phyloP scores from a whole-genome alignment of 148 eudicot genomes.

The Limonium bicolor region DNA sequence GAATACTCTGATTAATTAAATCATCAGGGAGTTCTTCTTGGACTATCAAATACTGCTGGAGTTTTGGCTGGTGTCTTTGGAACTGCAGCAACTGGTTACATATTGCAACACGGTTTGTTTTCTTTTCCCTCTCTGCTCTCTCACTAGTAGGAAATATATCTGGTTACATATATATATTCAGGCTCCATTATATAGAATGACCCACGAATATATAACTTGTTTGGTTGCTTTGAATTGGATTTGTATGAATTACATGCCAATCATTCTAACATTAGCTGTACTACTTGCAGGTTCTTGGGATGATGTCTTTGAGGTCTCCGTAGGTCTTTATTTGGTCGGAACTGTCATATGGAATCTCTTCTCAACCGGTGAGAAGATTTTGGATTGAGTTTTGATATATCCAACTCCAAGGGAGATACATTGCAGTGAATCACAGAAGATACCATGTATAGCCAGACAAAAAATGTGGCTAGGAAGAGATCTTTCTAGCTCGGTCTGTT shows the following conservation, averaged over 20 bases:
- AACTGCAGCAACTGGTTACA: conserved; percentile 92
- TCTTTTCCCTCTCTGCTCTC: neutral
- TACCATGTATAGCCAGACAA: no score
- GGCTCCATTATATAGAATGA: no score
- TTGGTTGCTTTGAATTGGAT: no score
- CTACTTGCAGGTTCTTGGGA: conserved; percentile 81
- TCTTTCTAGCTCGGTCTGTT: no score
- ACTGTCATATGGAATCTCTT: conserved; percentile 86
- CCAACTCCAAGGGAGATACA: no score
- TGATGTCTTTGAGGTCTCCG: conserved; percentile 77
- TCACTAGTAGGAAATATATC: neutral
- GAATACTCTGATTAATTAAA: no score
- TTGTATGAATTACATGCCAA: no score
- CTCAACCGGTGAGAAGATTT: conserved; percentile 78
- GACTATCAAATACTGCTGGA: conserved; percentile 93
- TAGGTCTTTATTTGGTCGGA: conserved; percentile 74
- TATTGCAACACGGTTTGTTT: conserved; percentile 77
- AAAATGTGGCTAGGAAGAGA: no score
- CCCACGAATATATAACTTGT: no score
- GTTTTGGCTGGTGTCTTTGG: conserved; percentile 90
- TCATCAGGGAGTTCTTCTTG: conserved; percentile 76
- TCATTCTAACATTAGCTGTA: neutral
- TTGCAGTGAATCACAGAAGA: no score
- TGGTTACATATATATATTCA: no score
- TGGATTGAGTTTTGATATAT: conserved; percentile 42